These are phyloP conservation scores for Hypoxylon perforatum DNA, from an alignment of 495 filamentous ascomycete species.

Conservation along the genomic window DNA sequence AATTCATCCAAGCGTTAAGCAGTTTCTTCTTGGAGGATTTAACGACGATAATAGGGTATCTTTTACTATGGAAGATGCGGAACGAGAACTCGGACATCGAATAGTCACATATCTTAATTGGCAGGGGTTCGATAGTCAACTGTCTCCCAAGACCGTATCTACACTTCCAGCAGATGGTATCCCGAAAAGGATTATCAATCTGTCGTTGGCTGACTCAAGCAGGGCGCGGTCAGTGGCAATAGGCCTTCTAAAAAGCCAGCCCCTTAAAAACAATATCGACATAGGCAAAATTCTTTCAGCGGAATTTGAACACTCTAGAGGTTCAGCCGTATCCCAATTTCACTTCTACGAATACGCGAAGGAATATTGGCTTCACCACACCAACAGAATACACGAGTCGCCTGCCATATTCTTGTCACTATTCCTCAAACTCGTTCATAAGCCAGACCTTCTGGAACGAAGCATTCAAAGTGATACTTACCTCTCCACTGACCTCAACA, in stretches of 20 bases:
- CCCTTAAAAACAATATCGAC: neutral
- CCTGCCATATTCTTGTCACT: too few relatives aligned
- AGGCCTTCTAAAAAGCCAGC: neutral
- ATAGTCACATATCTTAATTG: neutral
- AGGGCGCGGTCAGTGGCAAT: neutral
- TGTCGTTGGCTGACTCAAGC: neutral
- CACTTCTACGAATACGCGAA: neutral
- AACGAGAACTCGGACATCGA: neutral
- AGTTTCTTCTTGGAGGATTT: constrained; percentile 46
- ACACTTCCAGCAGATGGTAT: neutral
- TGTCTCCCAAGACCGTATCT: neutral
- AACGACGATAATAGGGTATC: constrained; percentile 6
- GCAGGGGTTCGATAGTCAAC: neutral
- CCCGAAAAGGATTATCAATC: neutral
- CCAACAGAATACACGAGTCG: neutral
- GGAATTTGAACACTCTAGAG: neutral
- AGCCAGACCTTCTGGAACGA: too few relatives aligned
- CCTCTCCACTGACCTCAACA: too few relatives aligned
- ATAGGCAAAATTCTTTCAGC: neutral
- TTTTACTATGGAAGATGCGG: neutral
- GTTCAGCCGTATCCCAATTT: neutral
- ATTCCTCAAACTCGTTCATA: too few relatives aligned
- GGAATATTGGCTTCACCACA: neutral
- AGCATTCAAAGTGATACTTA: too few relatives aligned
- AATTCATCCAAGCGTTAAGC: constrained; percentile 53